Percentiles rank a stretch among this genome's conserved stretches.
These are phyloP conservation scores for Metarhizium album DNA, from an alignment of 2,329 filamentous ascomycete genomes.

Conservation along the genomic window DNA sequence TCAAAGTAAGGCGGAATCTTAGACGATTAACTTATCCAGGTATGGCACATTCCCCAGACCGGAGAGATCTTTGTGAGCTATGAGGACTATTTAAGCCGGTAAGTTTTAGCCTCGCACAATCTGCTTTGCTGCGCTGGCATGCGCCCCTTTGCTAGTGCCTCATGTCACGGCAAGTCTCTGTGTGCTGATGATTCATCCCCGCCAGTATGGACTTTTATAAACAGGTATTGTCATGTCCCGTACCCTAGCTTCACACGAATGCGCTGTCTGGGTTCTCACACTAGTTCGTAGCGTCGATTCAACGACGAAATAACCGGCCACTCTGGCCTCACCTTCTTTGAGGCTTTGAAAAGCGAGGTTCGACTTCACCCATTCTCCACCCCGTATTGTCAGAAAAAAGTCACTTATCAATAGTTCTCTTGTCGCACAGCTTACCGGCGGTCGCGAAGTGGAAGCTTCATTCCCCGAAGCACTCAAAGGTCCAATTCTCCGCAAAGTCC, in stretches of 20 bases:
- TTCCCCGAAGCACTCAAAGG: slow-evolving; percentile 89
- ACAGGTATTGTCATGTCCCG: slow-evolving; percentile 43
- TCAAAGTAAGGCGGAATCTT: neutral
- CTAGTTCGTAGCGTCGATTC: slow-evolving; percentile 57
- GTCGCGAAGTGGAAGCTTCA: slow-evolving; percentile 77
- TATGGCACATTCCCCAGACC: slow-evolving; percentile 86
- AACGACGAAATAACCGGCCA: slow-evolving; percentile 95
- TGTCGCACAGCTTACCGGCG: slow-evolving; percentile 54
- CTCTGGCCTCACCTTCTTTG: slow-evolving; percentile 83
- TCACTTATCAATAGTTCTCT: slow-evolving; percentile 1
- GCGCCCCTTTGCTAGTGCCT: neutral
- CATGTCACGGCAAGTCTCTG: neutral
- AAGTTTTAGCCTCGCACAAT: slow-evolving; percentile 24
- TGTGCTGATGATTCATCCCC: slow-evolving; percentile 9
- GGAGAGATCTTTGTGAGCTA: slow-evolving; percentile 84
- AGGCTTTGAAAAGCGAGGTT: slow-evolving; percentile 86
- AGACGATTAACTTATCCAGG: slow-evolving; percentile 35
- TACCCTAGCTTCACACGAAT: neutral
- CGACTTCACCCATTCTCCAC: slow-evolving; percentile 9
- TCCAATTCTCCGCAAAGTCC: slow-evolving; percentile 79
- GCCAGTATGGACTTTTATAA: slow-evolving; percentile 84
- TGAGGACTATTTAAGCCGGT: slow-evolving; percentile 79
- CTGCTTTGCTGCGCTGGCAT: neutral
- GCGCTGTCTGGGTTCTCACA: neutral
- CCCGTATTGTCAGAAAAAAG: neutral